Evolutionary conservation across 352 stramenopile genomes (phyloP).

Genomic region (Globisporangium carolinianum): DNA sequence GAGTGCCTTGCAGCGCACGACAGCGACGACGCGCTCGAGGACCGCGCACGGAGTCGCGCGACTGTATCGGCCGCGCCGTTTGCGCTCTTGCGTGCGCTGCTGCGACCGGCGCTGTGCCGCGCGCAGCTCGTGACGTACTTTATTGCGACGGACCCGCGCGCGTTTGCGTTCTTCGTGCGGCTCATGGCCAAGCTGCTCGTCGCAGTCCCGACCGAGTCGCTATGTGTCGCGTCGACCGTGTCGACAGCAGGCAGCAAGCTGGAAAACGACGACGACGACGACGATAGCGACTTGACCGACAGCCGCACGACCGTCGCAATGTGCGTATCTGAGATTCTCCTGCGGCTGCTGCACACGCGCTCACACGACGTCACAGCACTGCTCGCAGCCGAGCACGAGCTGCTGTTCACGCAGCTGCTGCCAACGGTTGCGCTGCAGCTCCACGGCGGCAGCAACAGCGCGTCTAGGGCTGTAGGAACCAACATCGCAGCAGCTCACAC

Average conservation of each 20-base stretch:
- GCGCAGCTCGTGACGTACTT: slow-evolving; percentile 53
- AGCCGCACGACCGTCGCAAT: slow-evolving; percentile 16
- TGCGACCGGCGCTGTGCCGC: slow-evolving; percentile 42
- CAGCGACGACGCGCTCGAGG: slow-evolving; percentile 17
- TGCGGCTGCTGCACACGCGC: slow-evolving; percentile 38
- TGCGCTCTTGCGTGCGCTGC: slow-evolving; percentile 33
- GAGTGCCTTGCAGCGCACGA: slow-evolving; percentile 45
- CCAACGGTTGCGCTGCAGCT: slow-evolving; percentile 32
- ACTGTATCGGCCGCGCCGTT: slow-evolving; percentile 43
- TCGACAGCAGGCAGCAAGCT: neutral
- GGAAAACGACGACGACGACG: slow-evolving; percentile 4
- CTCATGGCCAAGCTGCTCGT: slow-evolving; percentile 57
- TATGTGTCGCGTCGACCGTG: slow-evolving; percentile 6
- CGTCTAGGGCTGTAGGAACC: too few species aligned
- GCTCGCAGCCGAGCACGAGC: slow-evolving; percentile 31
- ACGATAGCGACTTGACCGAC: neutral
- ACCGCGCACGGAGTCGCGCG: slow-evolving; percentile 11
- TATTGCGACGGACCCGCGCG: slow-evolving; percentile 42
- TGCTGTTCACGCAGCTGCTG: slow-evolving; percentile 47
- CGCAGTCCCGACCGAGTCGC: slow-evolving; percentile 34
- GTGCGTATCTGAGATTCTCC: slow-evolving; percentile 35
- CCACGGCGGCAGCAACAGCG: neutral
- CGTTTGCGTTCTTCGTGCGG: slow-evolving; percentile 64
- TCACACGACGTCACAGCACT: slow-evolving; percentile 28
- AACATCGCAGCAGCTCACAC: neutral